Evolutionary conservation across 495 filamentous ascomycete genomes (phyloP), one percentile per base, ranked within the genome.

Genomic region (Aspergillus affinis): DNA sequence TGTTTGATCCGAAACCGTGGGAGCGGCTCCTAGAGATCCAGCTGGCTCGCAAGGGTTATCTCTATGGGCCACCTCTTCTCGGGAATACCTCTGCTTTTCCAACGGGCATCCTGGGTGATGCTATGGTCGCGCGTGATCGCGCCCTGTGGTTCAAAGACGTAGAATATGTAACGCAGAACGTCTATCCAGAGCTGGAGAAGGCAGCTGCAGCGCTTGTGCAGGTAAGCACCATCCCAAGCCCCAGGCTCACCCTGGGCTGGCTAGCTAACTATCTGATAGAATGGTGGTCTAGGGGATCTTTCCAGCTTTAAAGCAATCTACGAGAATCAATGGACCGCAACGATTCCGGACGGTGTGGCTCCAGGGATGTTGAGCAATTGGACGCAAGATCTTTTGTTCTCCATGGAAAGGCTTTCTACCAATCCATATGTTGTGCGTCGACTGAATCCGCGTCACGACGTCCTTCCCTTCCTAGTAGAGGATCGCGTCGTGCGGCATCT

Each of bases 41-140:
- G 0, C 54, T 56, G 6, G 54, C 54, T 17, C 54, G 54, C 17
- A 44, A 48, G 9, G 54, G 54, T 23, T 56, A 56, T 20, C 54
- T 56, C 10, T 56, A 56, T 27, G 54, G 54, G 10, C 36, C 54
- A 3, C 54, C 54, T 48, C n/a, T 56, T 6, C 54, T 56, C 0
- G 54, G 54, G 44, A 56, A 56, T 44, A 56, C 54, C 15, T 56
- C 54, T 15, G 27, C 27, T 44, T 56, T 56, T 18, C 54, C 54
- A 0, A 56, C 54, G 0, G 54, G 54, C 1, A 8, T 29, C 8
- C 20, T 56, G n/a, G 54, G 54, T 8, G 54, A 56, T 29, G 54
- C 54, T 19, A 56, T 56, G 54, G 54, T 56, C 2, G 54, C 54
- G 10, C 9, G 54, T n/a, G 54, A 56, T 18, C 12, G 15, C n/a